These are phyloP conservation scores for Agrocybe chaxingu DNA, from an alignment of 768 basidiomycete species.

Conservation along the genomic window DNA sequence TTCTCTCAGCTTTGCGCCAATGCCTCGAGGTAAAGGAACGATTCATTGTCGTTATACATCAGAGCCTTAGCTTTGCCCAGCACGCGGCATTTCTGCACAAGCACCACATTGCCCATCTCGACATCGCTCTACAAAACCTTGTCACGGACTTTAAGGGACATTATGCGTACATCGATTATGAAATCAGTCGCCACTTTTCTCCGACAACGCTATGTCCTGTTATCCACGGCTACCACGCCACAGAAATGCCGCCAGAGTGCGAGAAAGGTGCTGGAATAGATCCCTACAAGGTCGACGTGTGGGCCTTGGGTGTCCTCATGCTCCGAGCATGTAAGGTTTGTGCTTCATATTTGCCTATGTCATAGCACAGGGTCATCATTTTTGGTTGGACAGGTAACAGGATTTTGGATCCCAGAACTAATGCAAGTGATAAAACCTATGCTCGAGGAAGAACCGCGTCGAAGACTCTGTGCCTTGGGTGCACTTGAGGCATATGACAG, in stretches of 20 bases:
- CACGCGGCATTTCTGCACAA: slow-evolving; percentile 71
- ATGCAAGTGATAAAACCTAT: slow-evolving; percentile 53
- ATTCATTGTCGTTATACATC: neutral
- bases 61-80: slow-evolving; percentile 28
- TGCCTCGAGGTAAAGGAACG: slow-evolving; percentile 55
- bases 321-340: slow-evolving; percentile 63
- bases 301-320: slow-evolving; percentile 66
- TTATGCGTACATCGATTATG: slow-evolving; percentile 76
- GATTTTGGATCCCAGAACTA: slow-evolving; percentile 59
- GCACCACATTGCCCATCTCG: slow-evolving; percentile 63
- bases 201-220: slow-evolving; percentile 32
- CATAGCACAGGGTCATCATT: neutral
- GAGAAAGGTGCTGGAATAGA: slow-evolving; percentile 47
- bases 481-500: slow-evolving; percentile 53
- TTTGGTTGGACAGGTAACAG: slow-evolving; percentile 42
- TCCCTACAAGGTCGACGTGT: slow-evolving; percentile 73
- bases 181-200: slow-evolving; percentile 53
- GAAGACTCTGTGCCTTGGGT: slow-evolving; percentile 46
- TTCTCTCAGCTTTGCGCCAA: slow-evolving; percentile 58
- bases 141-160: slow-evolving; percentile 61
- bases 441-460: slow-evolving; percentile 49
- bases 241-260: slow-evolving; percentile 71
- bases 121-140: slow-evolving; percentile 68
- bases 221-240: slow-evolving; percentile 46
- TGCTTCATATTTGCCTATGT: neutral